Base-by-base conservation (phyloP, 2,329 filamentous ascomycete species). In the Beauveria australis region DNA sequence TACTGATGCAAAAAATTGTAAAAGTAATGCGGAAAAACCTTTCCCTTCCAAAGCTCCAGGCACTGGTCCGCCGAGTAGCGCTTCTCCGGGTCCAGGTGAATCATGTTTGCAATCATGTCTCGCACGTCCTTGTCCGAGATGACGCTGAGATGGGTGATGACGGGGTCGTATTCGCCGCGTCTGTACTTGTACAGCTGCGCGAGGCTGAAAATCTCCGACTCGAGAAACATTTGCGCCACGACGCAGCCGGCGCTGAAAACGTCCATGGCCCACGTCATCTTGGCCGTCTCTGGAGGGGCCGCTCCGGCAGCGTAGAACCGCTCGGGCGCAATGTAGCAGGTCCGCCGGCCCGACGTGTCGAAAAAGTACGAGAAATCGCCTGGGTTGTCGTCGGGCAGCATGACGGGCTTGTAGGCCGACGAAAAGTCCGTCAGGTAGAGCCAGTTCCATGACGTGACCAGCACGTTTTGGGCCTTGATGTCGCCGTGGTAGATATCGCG, bases 401-500 rank as follows among this genome's bases (percentile, higher is more conserved):
- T 91, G 5, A 92, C 90, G 12, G 92, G 94, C 71, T 99, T 99
- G 78, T 96, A 97, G 0, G 90, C 88, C 0, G 93, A 92, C 4
- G 93, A 96, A 72, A 97, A 99, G 73, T 99, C 94, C n/a, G 92
- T 88, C 43, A 99, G 81, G 72, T 97, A 99, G 2, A 99, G 81
- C 94, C 95, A 99, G 76, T 97, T 97, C 94, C 94, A 99, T 7
- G 94, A 97, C 0, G 94, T 99, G 55, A 99, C 93, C 53, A 99
- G 79, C 41, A 96, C 86, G 69, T 99, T 99, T 74, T 99, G 93
- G 1, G 93, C 94, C 79, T 99, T 99, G 78, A 99, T 97, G 70
- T 99, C 95, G 61, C 94, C 95, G 71, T 99, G 94, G 72, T 92
- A 97, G 56, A 99, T 81, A 68, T 95, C 90, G 52, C 89, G 83